Conservation (phyloP, 2,329 filamentous ascomycete genomes). For the Aotearoamyces nothofagi region DNA sequence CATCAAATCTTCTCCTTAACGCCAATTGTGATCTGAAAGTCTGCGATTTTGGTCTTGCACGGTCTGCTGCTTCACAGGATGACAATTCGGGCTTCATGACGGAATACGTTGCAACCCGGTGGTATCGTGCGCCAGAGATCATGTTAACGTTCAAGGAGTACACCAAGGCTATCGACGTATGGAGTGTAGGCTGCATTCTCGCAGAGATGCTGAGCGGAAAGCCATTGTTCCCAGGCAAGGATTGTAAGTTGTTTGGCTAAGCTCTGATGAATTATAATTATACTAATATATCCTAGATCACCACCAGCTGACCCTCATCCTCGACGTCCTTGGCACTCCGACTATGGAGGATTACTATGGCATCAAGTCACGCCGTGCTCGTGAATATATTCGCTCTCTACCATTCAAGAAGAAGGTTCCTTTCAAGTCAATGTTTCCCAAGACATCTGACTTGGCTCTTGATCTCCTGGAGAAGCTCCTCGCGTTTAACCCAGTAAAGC, state of each 20-base stretch:
- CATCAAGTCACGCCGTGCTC: slow-evolving; percentile 93
- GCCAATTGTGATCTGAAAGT: slow-evolving; percentile 99
- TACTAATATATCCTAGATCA: slow-evolving; percentile 62
- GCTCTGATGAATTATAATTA: too few species aligned
- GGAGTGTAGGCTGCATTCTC: slow-evolving; percentile 96
- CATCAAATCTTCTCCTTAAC: slow-evolving; percentile 90
- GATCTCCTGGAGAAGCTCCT: slow-evolving; percentile 91
- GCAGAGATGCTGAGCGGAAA: slow-evolving; percentile 99
- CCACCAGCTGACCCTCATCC: slow-evolving; percentile 91
- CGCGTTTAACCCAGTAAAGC: slow-evolving; percentile 96
- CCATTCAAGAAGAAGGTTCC: slow-evolving; percentile 99
- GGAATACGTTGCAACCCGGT: slow-evolving; percentile 97
- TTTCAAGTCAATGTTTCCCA: slow-evolving; percentile 92
- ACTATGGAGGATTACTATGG: slow-evolving; percentile 99
- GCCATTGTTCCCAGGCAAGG: slow-evolving; percentile 94
- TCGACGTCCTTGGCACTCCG: slow-evolving; percentile 92
- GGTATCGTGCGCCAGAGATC: slow-evolving; percentile 98
- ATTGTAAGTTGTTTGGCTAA: slow-evolving; percentile 76
- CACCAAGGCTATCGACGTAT: slow-evolving; percentile 98
- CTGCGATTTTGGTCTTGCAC: slow-evolving; percentile 92
- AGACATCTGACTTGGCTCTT: slow-evolving; percentile 93
- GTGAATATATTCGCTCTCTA: slow-evolving; percentile 94
- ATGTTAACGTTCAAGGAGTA: slow-evolving; percentile 99
- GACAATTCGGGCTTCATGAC: slow-evolving; percentile 99
- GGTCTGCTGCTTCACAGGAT: slow-evolving; percentile 90